A percentile compares a stretch with the other conserved stretches of the same genome.
These are phyloP conservation scores for Tylopilus sp. DNA, from an alignment of 768 basidiomycete genomes.

Conservation along the genomic window DNA sequence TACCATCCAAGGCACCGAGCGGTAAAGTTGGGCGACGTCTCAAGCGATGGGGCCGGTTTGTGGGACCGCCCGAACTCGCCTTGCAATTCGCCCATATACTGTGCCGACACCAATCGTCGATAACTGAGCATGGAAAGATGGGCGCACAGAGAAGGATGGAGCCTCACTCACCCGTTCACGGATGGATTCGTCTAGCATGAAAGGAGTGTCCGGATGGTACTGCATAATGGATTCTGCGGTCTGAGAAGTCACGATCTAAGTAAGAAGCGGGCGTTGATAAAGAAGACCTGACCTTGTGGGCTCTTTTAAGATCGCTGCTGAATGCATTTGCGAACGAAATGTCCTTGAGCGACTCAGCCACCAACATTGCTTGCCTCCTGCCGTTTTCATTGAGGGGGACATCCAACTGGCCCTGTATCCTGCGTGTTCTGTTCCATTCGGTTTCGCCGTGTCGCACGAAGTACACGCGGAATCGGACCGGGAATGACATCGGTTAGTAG, in stretches of 20 bases:
- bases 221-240: slow-evolving; percentile 65
- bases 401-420: slow-evolving; percentile 77
- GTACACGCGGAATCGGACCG: slow-evolving; percentile 47
- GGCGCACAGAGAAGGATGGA: background rate
- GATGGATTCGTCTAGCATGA: slow-evolving; percentile 45
- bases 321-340: slow-evolving; percentile 58
- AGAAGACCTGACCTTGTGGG: slow-evolving; percentile 50
- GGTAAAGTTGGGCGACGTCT: slow-evolving; percentile 35
- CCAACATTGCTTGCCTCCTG: slow-evolving; percentile 51
- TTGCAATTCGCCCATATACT: slow-evolving; percentile 57
- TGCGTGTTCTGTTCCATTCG: slow-evolving; percentile 54
- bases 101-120: background rate
- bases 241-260: slow-evolving; percentile 31
- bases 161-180: slow-evolving; percentile 58
- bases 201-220: slow-evolving; percentile 42
- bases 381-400: slow-evolving; percentile 63
- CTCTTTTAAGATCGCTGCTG: slow-evolving; percentile 71
- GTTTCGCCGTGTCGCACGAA: slow-evolving; percentile 81
- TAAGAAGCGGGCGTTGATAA: background rate
- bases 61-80: slow-evolving; percentile 34
- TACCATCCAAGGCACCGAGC: slow-evolving; percentile 63
- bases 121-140: background rate
- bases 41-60: slow-evolving; percentile 22
- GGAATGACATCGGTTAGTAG: slow-evolving; percentile 10
- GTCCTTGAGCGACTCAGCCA: slow-evolving; percentile 51